Evolutionary conservation across 2,329 filamentous ascomycete genomes (phyloP), one percentile per base, ranked within the genome.

Genomic region (Teratosphaeria destructans): DNA sequence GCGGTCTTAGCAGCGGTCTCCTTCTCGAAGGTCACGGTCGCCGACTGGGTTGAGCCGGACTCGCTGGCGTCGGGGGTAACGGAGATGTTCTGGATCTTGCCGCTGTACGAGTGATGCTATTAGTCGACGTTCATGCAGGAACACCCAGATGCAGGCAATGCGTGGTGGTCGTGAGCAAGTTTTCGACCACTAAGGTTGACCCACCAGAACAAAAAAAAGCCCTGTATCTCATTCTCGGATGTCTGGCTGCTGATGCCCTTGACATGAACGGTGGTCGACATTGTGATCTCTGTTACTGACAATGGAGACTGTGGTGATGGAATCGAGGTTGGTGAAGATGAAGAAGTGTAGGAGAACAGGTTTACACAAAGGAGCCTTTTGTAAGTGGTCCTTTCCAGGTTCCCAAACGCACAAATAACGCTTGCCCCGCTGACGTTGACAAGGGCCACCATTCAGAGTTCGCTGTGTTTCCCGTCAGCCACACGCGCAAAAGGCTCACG

Each of bases 121-220:
- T 55, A 52, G 16, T 3, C 19, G 35, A 49, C 60, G 26, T 57
- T 52, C 47, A 37, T 53, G 27, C 43, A 58, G 49, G 14, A 27
- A 54, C 11, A 1, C 4, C 32, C 54, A 14, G 26, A n/a, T 29
- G 54, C 23, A 37, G 54, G 37, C 37, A 56, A 29, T 12, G 54
- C 4, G 32, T 27, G 54, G 4, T n/a, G 52, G 14, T 37, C 26
- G 1, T 34, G 32, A 59, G 49, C 58, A 60, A 47, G 55, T 37
- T 32, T 32, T 26, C 19, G 32, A 14, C 53, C 53, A 54, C 34
- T 19, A 54, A 29, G 53, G 53, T 54, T 32, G 57, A 53, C 5
- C 16, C 82, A 93, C 90, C 84, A 86, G 76, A 97, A 97, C 80
- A 88, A 94, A 82, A 99, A 99, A 82, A 99, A 99, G 73, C 96